A percentile compares a stretch with the other conserved stretches of the same genome.
Conservation (phyloP, 2,329 filamentous ascomycete genomes). For the Fusarium brevicatenulatum region DNA sequence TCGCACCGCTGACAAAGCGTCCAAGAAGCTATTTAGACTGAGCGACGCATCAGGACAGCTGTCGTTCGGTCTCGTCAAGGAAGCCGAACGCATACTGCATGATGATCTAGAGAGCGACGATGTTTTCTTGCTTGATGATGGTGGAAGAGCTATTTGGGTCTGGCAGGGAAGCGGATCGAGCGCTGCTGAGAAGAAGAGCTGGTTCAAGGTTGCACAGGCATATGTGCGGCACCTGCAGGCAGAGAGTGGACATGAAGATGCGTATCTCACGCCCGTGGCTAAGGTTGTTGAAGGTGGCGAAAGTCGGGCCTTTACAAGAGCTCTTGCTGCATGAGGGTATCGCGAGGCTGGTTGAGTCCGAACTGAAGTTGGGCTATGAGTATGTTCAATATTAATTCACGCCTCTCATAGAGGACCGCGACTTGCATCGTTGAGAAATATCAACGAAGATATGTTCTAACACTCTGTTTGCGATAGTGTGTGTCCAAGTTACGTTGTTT, state of each 20-base stretch:
- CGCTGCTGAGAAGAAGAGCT: conserved; percentile 65
- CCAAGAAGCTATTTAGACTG: conserved; percentile 66
- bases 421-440: neutral
- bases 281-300: conserved; percentile 68
- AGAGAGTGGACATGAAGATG: conserved; percentile 45
- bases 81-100: conserved; percentile 57
- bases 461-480: neutral
- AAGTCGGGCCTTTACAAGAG: conserved; percentile 61
- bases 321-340: conserved; percentile 48
- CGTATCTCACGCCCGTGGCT: conserved; percentile 61
- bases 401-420: neutral
- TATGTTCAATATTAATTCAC: neutral
- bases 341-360: neutral
- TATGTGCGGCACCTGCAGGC: conserved; percentile 59
- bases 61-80: conserved; percentile 67
- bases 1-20: conserved; percentile 29
- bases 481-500: neutral
- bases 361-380: neutral
- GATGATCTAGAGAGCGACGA: conserved; percentile 67
- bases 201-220: conserved; percentile 68
- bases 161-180: conserved; percentile 72
- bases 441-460: neutral
- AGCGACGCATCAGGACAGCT: conserved; percentile 69
- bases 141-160: conserved; percentile 69
- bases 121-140: conserved; percentile 70